Evolutionary conservation across 331 rosid genomes (phyloP).

Genomic region (Quercus tomentella): DNA sequence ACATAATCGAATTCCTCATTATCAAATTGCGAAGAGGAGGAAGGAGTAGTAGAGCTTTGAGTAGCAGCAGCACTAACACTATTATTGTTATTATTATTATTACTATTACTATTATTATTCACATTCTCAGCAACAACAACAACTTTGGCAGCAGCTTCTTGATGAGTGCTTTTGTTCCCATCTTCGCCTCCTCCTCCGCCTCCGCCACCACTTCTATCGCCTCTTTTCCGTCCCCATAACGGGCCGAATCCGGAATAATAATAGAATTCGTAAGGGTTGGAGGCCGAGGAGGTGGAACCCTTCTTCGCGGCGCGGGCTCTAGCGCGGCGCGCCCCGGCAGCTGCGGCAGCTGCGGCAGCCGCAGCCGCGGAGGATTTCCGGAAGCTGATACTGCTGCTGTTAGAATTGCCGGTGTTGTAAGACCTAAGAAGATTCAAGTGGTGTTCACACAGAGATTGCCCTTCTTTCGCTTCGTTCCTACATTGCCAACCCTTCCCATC

Average conservation of each 20-base stretch:
- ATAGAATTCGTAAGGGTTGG: conserved; percentile 61
- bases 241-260: conserved; percentile 91
- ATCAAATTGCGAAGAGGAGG: conserved; percentile 20
- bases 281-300: not conserved
- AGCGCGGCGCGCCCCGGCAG: conserved; percentile 24
- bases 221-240: conserved; percentile 51
- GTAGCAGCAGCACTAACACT: not conserved
- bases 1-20: conserved; percentile 34
- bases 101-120: not conserved
- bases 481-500: conserved; percentile 49
- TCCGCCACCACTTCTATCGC: conserved; percentile 30
- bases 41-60: not conserved
- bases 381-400: not conserved
- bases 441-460: conserved; percentile 35
- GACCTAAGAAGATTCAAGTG: conserved; percentile 39
- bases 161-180: not conserved
- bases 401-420: not conserved
- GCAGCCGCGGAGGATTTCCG: not conserved
- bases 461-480: conserved; percentile 34
- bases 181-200: not conserved
- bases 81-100: not conserved
- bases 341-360: not conserved
- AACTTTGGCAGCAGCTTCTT: not conserved
- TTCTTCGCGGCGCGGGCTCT: conserved; percentile 35
- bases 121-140: not conserved